Conservation (phyloP, 225 moss, liverwort and hornwort genomes). For the Sphagnum contortum region DNA sequence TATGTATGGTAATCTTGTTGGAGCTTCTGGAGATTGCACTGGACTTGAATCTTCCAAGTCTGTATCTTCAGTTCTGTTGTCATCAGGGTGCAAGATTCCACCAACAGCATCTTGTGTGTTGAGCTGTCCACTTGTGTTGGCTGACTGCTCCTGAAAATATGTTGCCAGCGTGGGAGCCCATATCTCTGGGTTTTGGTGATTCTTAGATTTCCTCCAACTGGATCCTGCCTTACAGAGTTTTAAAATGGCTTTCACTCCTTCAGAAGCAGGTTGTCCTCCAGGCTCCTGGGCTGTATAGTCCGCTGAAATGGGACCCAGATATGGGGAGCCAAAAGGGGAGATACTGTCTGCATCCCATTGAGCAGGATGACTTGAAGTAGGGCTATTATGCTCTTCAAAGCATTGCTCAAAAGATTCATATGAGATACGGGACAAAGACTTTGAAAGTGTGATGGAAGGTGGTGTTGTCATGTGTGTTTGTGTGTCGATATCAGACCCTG, state of each 20-base stretch:
- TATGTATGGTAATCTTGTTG: constrained; percentile 36
- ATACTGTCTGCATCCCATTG: constrained; percentile 19
- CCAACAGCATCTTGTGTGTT: too few relatives aligned
- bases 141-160: constrained; percentile 35
- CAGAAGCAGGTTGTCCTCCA: constrained; percentile 22
- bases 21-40: constrained; percentile 4
- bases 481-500: constrained; percentile 43
- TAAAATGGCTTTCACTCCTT: constrained; percentile 68
- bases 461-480: constrained; percentile 27
- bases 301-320: constrained; percentile 35
- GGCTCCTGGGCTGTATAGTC: constrained; percentile 34
- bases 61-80: constrained; percentile 5
- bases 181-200: constrained; percentile 41
- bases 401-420: constrained; percentile 47
- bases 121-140: constrained; percentile 13
- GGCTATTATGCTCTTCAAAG: constrained; percentile 27
- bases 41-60: constrained; percentile 6
- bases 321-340: constrained; percentile 26
- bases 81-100: neutral
- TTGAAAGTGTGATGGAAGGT: constrained; percentile 20
- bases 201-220: constrained; percentile 55
- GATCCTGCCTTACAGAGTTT: constrained; percentile 59
- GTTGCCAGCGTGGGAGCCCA: constrained; percentile 80
- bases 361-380: constrained; percentile 15
- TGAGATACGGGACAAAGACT: constrained; percentile 30